Evolutionary conservation across 169 alveolate species (phyloP).

Genomic region (Cyclospora cayetanensis): DNA sequence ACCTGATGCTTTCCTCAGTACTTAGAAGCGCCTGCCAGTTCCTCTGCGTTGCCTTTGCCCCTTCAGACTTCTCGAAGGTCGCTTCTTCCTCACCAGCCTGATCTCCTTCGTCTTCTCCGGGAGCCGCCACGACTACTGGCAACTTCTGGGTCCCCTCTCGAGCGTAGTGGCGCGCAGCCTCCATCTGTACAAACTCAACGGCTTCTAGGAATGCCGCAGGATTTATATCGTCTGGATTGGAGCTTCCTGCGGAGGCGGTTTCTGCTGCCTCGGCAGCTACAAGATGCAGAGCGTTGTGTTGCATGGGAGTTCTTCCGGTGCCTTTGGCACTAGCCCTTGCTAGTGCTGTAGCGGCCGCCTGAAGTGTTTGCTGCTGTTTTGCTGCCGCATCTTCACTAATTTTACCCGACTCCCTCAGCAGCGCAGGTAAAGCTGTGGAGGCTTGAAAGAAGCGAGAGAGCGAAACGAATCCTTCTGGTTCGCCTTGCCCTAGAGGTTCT

Average conservation of each 20-base stretch:
- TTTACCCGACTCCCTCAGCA: neutral
- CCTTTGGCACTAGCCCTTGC: neutral
- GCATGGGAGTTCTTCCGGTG: neutral
- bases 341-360: neutral
- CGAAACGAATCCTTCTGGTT: neutral
- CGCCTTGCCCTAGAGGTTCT: neutral
- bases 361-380: slow-evolving; percentile 9
- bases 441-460: slow-evolving; percentile 32
- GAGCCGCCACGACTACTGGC: neutral
- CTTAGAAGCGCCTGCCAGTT: neutral
- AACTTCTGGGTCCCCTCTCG: neutral
- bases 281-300: slow-evolving; percentile 4
- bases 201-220: slow-evolving; percentile 35
- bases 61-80: neutral
- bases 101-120: slow-evolving; percentile 1
- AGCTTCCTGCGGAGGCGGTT: slow-evolving; percentile 18
- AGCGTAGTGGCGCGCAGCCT: slow-evolving; percentile 43
- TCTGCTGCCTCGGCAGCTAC: slow-evolving; percentile 36
- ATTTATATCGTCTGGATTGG: slow-evolving; percentile 21
- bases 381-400: neutral
- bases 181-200: slow-evolving; percentile 36
- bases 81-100: neutral
- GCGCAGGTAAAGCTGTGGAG: neutral
- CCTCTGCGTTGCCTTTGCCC: neutral
- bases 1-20: neutral